These are phyloP conservation scores for Vigna hirtella DNA, from an alignment of 306 rosid genomes.

Conservation along the genomic window DNA sequence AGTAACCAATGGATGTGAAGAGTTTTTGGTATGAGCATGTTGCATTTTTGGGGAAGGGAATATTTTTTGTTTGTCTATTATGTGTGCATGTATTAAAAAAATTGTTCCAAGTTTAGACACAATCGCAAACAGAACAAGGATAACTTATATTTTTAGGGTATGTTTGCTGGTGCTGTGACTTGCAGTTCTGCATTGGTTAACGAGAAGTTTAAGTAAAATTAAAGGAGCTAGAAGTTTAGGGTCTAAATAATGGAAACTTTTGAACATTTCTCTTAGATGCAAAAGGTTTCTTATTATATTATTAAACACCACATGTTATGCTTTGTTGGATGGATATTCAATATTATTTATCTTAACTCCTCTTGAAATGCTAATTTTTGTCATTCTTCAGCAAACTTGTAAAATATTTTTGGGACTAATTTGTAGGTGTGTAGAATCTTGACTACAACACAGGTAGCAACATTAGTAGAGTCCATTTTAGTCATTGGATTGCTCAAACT, in stretches of 20 bases:
- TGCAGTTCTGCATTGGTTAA: conserved; percentile 19
- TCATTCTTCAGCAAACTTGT: conserved; percentile 7
- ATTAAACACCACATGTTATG: conserved; percentile 13
- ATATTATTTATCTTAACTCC: conserved; percentile 4
- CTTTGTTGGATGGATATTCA: conserved; percentile 20
- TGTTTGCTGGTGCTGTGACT: conserved; percentile 15
- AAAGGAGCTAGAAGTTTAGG: conserved; percentile 8
- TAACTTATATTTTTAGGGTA: background rate
- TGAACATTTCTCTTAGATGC: background rate
- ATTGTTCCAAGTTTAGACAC: conserved; percentile 2
- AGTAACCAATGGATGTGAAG: background rate
- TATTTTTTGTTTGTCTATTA: background rate
- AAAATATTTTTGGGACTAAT: conserved; percentile 1
- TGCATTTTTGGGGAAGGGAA: background rate
- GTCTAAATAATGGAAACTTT: background rate
- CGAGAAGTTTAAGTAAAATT: conserved; percentile 16
- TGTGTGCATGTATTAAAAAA: background rate
- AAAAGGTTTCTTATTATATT: conserved; percentile 18
- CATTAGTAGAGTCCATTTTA: background rate
- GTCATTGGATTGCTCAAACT: conserved; percentile 29
- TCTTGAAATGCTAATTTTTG: conserved; percentile 17
- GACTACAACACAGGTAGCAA: background rate
- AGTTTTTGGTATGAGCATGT: background rate
- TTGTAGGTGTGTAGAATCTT: conserved; percentile 1
- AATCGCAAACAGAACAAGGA: conserved; percentile 10